Evolutionary conservation across 164 flowering plant species (phyloP), one percentile per base, ranked within the genome.

Genomic region (Kalanchoe fedtschenkoi): DNA sequence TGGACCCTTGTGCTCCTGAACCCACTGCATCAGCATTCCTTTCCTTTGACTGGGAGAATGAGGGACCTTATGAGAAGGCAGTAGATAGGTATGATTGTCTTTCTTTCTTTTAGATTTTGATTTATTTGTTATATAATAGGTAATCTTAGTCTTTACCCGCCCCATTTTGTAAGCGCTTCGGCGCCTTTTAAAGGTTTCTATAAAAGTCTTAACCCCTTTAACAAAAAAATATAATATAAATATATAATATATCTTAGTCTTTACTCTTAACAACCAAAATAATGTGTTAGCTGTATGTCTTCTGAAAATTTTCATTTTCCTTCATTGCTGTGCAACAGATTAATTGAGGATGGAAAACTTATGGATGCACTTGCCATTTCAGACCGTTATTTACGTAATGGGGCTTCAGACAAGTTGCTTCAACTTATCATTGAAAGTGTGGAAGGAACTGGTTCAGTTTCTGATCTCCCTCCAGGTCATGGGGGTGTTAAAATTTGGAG

Each of bases 291-390:
- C n/a, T 22, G 37, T 30, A 34, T 30, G 60, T n/a, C 39, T 17
- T 33, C 39, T 58, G 39, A n/a, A 17, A 22, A 58, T n/a, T 22
- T 2, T 22, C 21, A 34, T 58, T 33, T 10, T 51, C 16, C 32
- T 51, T 53, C 21, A 6, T 46, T 65, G 55, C 60, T 34, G 37
- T 65, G 14, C 24, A 7, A 56, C 79, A 95, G 99, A 72, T 74
- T 91, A 68, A 84, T 88, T 46, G 84, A 80, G 69, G 99, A 88
- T 71, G 96, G 92, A 60, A 90, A 95, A 54, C 71, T 87, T 58
- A 72, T 84, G 91, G 99, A 95, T 81, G 97, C 99, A 62, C 95
- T 95, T 66, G 95, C 96, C 44, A 86, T 95, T 62, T 95, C 99
- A 15, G 99, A 95, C 75, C 99, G 99, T 56, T 95, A 86, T 78